Conservation (phyloP, 2,329 filamentous ascomycete species). For the Aspergillus sp. region DNA sequence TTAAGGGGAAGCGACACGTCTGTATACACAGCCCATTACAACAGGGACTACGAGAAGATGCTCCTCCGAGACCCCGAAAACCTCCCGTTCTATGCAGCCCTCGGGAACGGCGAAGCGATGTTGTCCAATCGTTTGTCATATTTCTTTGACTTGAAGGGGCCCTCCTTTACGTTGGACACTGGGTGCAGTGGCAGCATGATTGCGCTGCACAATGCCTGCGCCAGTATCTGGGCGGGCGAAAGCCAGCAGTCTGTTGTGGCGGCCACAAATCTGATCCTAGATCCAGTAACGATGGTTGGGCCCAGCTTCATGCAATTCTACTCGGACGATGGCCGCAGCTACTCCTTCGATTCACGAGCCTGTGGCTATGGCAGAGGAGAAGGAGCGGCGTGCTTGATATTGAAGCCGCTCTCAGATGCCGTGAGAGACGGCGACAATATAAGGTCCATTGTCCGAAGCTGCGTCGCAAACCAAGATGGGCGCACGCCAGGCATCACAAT, state of each 20-base stretch:
- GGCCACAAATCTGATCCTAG: slow-evolving; percentile 25
- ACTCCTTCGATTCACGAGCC: slow-evolving; percentile 35
- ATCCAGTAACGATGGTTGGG: slow-evolving; percentile 19
- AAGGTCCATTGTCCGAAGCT: slow-evolving; percentile 15
- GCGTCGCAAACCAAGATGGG: slow-evolving; percentile 18
- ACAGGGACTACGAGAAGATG: too few species aligned
- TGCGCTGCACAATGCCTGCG: slow-evolving; percentile 41
- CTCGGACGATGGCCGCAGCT: slow-evolving; percentile 33
- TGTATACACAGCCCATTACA: too few species aligned
- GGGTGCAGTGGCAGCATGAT: slow-evolving; percentile 42
- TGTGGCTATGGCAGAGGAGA: slow-evolving; percentile 40
- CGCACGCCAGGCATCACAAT: slow-evolving; percentile 23
- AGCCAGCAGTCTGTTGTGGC: slow-evolving; percentile 21
- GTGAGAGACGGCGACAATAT: slow-evolving; percentile 22
- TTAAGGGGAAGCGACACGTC: too few species aligned
- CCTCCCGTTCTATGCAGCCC: background rate
- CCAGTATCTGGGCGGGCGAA: slow-evolving; percentile 22
- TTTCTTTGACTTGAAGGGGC: slow-evolving; percentile 38
- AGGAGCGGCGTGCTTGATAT: slow-evolving; percentile 28
- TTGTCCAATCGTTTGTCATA: slow-evolving; percentile 31
- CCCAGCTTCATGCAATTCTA: slow-evolving; percentile 33
- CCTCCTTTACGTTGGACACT: slow-evolving; percentile 28
- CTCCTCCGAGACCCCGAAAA: too few species aligned
- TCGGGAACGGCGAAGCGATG: slow-evolving; percentile 15
- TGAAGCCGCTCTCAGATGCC: slow-evolving; percentile 34